Evolutionary conservation across 768 basidiomycete species (phyloP), one percentile per base, ranked within the genome.

Genomic region (Mycena kentingensis): DNA sequence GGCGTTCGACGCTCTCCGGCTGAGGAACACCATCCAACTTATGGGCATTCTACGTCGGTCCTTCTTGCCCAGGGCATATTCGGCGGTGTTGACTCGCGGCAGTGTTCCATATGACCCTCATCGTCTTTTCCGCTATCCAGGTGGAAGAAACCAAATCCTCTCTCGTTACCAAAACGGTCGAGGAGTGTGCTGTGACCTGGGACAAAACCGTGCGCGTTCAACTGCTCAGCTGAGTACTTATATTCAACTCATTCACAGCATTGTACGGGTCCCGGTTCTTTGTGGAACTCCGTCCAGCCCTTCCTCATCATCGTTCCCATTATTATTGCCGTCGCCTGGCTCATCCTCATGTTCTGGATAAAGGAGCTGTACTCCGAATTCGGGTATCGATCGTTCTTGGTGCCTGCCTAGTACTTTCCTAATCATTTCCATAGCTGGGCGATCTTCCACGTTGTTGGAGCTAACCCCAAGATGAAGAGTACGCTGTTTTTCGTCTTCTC

Each of bases 371-470:
- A 85, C 60, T 77, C 72, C 38, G 91, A 93, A 70, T 93, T 93
- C 64, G 91, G 91, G 90, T 91, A 66, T n/a, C n/a, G n/a, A n/a
- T n/a, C 48, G 84, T 62, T 16, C n/a, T 16, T 34, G 46, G 57
- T 34, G 59, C 52, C 43, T 38, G n/a, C 36, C 7, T 50, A 29
- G 16, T 8, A 10, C 18, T 29, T 37, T 24, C n/a, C 22, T 50
- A n/a, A 54, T 65, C 18, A 50, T 53, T 27, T 46, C 36, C 22
- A 13, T 56, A 92, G 90, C 37, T 93, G 91, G 92, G 90, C 88
- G 34, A 88, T 93, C 63, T 93, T 93, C 75, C 91, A 92, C 63
- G 83, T 89, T 29, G 90, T 93, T 19, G 90, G 90, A 27, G 91
- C 91, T 29, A 89, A 91, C 60, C 87, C 88, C 10, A 86, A 77